These are phyloP conservation scores for Tricholomella constricta DNA, from an alignment of 768 basidiomycete genomes.

Conservation along the genomic window DNA sequence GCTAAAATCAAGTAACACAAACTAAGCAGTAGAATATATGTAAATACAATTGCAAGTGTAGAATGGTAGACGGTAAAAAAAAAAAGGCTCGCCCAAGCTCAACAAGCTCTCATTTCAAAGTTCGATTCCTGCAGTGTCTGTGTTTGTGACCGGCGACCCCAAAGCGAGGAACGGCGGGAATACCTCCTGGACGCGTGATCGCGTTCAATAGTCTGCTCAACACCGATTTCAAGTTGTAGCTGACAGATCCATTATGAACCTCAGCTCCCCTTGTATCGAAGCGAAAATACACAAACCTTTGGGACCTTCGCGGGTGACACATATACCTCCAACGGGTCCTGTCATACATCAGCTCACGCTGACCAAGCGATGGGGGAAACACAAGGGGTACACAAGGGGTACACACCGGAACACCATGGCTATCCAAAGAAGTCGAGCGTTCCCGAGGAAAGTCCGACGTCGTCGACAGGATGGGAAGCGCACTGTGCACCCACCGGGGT, in stretches of 20 bases:
- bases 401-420: constrained; percentile 1
- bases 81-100: no score
- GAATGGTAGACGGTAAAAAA: no score
- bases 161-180: background rate
- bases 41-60: no score
- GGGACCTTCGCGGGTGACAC: constrained; percentile 7
- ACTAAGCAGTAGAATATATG: no score
- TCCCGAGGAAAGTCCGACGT: constrained; percentile 5
- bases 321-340: constrained; percentile 10
- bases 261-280: no score
- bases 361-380: no score
- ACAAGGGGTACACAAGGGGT: no score
- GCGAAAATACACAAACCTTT: constrained; percentile 1
- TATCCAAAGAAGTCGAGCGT: background rate
- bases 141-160: background rate
- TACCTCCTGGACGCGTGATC: background rate
- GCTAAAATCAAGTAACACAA: no score
- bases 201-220: constrained; percentile 4
- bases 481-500: constrained; percentile 6
- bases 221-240: constrained; percentile 8
- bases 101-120: no score
- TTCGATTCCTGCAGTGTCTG: no score
- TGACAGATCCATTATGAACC: background rate
- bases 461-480: constrained; percentile 3
- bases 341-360: background rate